Base-by-base conservation (phyloP, 169 alveolate genomes). In the Eimeria maxima region DNA sequence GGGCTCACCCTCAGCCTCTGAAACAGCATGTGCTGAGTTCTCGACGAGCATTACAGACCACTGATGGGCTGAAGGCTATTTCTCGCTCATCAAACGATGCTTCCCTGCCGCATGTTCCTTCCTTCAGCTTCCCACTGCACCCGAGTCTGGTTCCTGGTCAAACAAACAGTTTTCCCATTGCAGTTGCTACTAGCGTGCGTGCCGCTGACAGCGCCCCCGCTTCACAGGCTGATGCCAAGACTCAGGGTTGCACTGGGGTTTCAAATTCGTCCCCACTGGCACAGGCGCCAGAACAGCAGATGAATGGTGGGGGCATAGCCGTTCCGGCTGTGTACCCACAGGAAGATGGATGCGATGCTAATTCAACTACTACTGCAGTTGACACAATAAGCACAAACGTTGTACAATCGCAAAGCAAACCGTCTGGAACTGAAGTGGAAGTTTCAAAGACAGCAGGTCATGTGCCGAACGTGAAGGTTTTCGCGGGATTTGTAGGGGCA, bases 1-100 rank as follows among this genome's bases (percentile, higher is more conserved):
- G 44, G 57, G 73, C 93, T 16, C 78, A 86, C 42, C 57, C 78
- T 42, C 93, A 86, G 20, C 93, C 74, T 2, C 38, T 33, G 44
- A 38, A 86, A 10, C 80, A 60, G 80, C 93, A 33, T 42, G 27
- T 33, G 44, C 18, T 22, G 24, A 44, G 7, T 47, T 42, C 38
- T 11, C 42, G 24, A 20, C 57, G 45, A 44, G 60, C 65, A 76
- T 42, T 14, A 45, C 87, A 76, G 33, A 45, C 11, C 22, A 42
- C 87, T 44, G 65, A 44, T 38, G 33, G 65, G 5, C 87, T 11
- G 42, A 76, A 20, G 6, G 87, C 87, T 4, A 24, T n/a, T 38
- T 47, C 42, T 5, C 45, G 38, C 65, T 76, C 87, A 44, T 18
- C 87, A 20, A 45, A 47, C 44, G 87, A 44, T 0, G 87, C 87